Base-by-base conservation (phyloP, 108 stramenopile genomes). In the Skeletonema grethae region DNA sequence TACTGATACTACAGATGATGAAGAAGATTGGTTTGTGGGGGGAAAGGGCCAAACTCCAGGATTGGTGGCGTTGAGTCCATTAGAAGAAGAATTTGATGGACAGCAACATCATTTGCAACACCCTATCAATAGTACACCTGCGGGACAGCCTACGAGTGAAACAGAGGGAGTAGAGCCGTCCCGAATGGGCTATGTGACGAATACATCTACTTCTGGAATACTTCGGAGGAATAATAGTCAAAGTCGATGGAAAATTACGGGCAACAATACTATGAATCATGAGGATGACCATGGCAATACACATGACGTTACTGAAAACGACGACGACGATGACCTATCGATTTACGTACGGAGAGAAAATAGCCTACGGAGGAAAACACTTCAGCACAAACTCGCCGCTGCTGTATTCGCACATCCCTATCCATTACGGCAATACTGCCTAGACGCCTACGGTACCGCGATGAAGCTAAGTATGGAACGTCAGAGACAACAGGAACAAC, bases 371-470 rank as follows among this genome's bases (percentile, higher is more conserved):
- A 53, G 50, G 29, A 82, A 76, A 69, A 80, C 81, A 5, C 80
- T 81, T 28, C 82, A 92, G 57, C 75, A 87, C 56, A 84, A 90
- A 64, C 65, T 95, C 31, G 85, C 91, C 31, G 63, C 72, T 32
- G 94, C 88, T 3, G 84, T 95, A 1, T 92, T 91, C 71, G 74
- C 87, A 29, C 91, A 92, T 81, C 94, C 94, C 0, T 68, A 83
- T 58, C 84, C 94, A 9, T 46, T 95, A 1, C 73, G 88, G n/a
- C 62, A 50, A 24, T 95, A 85, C 74, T 92, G 91, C 59, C 43
- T 89, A n/a, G 87, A 89, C 48, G 90, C 90, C 5, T 89, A 87
- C 62, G 55, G 76, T 6, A 86, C 86, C 3, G 91, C 91, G 0
- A 43, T 71, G 36, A 84, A 87, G 28, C 73, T 91, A 60, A 78